Conservation (phyloP, 257 asterid species). For the Craterostigma plantagineum region DNA sequence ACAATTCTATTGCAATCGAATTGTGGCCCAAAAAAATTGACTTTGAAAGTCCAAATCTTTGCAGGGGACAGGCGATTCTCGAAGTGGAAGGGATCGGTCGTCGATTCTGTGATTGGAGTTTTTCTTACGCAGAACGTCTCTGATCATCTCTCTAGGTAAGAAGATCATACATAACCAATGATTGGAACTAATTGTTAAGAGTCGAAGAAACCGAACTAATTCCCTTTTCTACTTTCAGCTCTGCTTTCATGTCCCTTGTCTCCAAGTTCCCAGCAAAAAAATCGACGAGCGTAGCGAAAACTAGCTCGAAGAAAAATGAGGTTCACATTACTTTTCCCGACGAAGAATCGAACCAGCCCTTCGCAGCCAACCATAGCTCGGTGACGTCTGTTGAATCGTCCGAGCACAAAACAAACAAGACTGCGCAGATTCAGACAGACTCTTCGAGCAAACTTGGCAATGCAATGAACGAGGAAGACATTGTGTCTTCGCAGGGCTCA, state of each 20-base stretch:
- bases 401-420: slow-evolving; percentile 16
- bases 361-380: slow-evolving; percentile 24
- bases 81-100: slow-evolving; percentile 6
- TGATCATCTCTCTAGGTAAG: slow-evolving; percentile 7
- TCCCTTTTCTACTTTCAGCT: slow-evolving; percentile 14
- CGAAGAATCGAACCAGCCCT: neutral
- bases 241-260: slow-evolving; percentile 33
- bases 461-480: slow-evolving; percentile 33
- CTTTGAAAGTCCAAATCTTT: neutral
- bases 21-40: neutral
- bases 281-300: neutral
- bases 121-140: slow-evolving; percentile 3
- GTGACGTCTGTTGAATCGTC: slow-evolving; percentile 18
- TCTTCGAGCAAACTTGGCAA: slow-evolving; percentile 12
- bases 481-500: slow-evolving; percentile 65
- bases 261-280: slow-evolving; percentile 21
- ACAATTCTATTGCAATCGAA: neutral
- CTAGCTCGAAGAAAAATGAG: too few relatives aligned
- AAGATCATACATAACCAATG: too few relatives aligned
- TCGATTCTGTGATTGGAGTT: slow-evolving; percentile 5
- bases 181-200: neutral
- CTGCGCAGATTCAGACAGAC: slow-evolving; percentile 9
- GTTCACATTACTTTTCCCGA: too few relatives aligned
- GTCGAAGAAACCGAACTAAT: neutral
- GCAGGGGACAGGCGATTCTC: slow-evolving; percentile 6